phyloP scores from a whole-genome alignment of 192 early-diverging fungal genomes.

The Helicostylum pulchrum region DNA sequence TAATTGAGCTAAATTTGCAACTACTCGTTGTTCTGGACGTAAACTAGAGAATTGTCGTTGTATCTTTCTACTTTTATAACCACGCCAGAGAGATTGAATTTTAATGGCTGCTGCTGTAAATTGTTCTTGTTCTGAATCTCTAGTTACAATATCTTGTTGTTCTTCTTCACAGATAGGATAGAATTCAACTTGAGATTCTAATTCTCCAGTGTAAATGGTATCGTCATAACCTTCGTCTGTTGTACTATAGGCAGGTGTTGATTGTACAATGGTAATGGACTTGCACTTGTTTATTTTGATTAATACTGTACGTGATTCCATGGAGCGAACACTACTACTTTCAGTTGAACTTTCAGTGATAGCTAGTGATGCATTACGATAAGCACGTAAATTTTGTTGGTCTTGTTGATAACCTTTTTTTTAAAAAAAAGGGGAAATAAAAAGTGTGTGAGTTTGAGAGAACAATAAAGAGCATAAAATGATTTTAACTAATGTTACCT shows the following conservation, averaged over 20 bases:
- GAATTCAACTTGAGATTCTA: conserved; percentile 24
- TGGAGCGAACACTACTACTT: conserved; percentile 13
- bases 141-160: neutral
- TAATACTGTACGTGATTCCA: conserved; percentile 1
- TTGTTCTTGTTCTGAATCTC: neutral
- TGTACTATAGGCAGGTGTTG: neutral
- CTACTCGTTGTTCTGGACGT: neutral
- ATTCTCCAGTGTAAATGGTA: conserved; percentile 3
- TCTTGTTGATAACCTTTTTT: conserved; percentile 5
- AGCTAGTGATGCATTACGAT: conserved; percentile 12
- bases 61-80: neutral
- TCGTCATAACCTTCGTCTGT: conserved; percentile 25
- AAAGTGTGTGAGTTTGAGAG: neutral
- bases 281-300: conserved; percentile 3
- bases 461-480: neutral
- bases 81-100: conserved; percentile 24
- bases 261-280: neutral
- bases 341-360: neutral
- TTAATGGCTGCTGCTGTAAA: conserved; percentile 13
- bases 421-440: conserved; percentile 3
- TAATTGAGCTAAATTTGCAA: neutral
- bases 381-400: conserved; percentile 7
- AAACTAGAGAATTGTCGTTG: neutral
- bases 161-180: conserved; percentile 13
- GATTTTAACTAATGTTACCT: conserved; percentile 5